Evolutionary conservation across 768 basidiomycete species (phyloP).

Genomic region (Trichaptum fuscoviolaceum): DNA sequence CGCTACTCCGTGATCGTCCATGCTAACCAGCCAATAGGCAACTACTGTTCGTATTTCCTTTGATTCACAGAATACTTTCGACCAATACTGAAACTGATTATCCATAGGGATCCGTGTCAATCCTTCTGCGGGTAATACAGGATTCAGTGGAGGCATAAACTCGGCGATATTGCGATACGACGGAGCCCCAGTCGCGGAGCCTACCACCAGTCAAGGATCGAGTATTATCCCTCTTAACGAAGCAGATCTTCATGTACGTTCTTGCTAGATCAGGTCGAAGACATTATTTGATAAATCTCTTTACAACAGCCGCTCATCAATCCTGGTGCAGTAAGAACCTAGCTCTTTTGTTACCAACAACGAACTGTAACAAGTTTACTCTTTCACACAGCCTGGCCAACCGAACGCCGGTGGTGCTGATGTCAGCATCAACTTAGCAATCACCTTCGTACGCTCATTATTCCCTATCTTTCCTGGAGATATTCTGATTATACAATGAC

Average conservation of each 20-base stretch:
- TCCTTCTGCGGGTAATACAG: conserved; percentile 21
- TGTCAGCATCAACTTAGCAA: not conserved
- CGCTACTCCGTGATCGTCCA: conserved; percentile 25
- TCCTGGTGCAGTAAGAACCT: conserved; percentile 13
- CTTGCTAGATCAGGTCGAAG: not conserved
- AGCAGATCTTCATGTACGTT: conserved; percentile 3
- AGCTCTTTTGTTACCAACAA: not conserved
- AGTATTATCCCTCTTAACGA: conserved; percentile 14
- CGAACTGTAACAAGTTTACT: too few relatives aligned
- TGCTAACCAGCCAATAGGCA: conserved; percentile 31
- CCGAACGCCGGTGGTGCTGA: conserved; percentile 16
- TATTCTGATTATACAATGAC: not conserved
- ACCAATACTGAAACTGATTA: not conserved
- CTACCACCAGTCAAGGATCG: conserved; percentile 28
- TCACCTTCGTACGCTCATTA: not conserved
- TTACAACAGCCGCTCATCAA: conserved; percentile 12
- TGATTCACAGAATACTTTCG: not conserved
- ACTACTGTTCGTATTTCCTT: conserved; percentile 30
- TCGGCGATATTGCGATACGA: conserved; percentile 49
- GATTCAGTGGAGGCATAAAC: conserved; percentile 39
- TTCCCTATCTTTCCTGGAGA: too few relatives aligned
- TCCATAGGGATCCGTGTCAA: conserved; percentile 28
- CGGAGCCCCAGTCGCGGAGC: conserved; percentile 34
- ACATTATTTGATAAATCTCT: not conserved
- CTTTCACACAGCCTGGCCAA: conserved; percentile 15